Base-by-base conservation (phyloP, 176 grass and related monocot species). In the Aegilops longissima region DNA sequence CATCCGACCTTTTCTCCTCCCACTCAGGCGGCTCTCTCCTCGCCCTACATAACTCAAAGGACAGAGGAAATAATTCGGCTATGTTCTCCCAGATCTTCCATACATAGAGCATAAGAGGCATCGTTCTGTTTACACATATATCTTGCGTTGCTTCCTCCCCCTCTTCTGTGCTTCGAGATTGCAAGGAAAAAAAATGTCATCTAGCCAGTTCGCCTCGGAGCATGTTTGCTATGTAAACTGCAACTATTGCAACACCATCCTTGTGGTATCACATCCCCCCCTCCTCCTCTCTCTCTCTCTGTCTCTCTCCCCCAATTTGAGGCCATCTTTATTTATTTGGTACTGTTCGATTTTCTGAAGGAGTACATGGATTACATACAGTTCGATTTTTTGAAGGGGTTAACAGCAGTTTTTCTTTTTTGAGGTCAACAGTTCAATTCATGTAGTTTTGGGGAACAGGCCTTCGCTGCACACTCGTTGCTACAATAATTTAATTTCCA, bases 141-240 rank as follows among this genome's bases (percentile, higher is more conserved):
- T 36, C 66, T 71, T 82, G 71, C 30, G 78, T 68, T 84, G 76
- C 82, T 73, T 29, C 36, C 35, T 35, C 69, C 40, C 77, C 21
- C 69, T 35, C 44, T 47, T 12, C 44, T 3, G 70, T 73, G 13
- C 82, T 58, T 82, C 9, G n/a, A 86, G 71, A 90, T 80, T 83
- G 38, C 23, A 8, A 23, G 33, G 76, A 38, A 78, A 45, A 77
- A 87, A 94, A 87, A 94, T 94, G 92, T 94, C 93, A 23, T 94
- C 93, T 18, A 42, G 77, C n/a, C 93, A 93, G 79, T 89, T 89
- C 83, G 81, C 82, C 65, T 80, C 86, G 24, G 95, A 95, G 87
- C 90, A 91, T 83, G 91, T 91, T 61, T 95, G 92, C 89, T 98
- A 98, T 85, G 93, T 98, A 70, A 91, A 98, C 70, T 98, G 96